A percentile compares a stretch with the other conserved stretches of the same genome.
Evolutionary conservation across 257 asterid genomes (phyloP).

Genomic region (Primulina tabacum): DNA sequence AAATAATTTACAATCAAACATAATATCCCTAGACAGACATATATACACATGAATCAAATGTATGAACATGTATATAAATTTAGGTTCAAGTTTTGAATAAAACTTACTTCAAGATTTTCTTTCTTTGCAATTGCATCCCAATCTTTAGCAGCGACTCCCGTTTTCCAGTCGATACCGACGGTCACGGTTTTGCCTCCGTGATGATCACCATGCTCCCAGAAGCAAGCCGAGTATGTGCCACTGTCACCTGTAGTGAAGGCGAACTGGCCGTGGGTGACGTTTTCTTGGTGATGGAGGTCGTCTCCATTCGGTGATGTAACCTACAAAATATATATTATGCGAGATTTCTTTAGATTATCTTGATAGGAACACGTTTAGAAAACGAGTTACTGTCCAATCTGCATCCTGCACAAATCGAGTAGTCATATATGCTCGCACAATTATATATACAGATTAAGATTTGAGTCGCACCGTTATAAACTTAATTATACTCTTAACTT

Average conservation of each 20-base stretch:
- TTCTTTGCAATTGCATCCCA: slow-evolving; percentile 86
- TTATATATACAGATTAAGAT: too few relatives aligned
- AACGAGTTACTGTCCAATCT: too few relatives aligned
- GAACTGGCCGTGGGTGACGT: slow-evolving; percentile 67
- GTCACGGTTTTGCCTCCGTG: slow-evolving; percentile 43
- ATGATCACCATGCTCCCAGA: slow-evolving; percentile 36
- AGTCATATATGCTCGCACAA: too few relatives aligned
- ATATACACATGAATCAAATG: not conserved
- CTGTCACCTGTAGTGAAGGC: slow-evolving; percentile 75
- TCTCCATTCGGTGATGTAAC: slow-evolving; percentile 80
- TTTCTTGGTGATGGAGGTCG: slow-evolving; percentile 54
- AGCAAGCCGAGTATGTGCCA: slow-evolving; percentile 77
- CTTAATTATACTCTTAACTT: too few relatives aligned
- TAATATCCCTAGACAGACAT: not conserved
- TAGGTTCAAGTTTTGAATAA: too few relatives aligned
- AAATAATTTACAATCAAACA: slow-evolving; percentile 14
- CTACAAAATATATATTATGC: slow-evolving; percentile 28
- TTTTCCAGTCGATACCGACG: slow-evolving; percentile 78
- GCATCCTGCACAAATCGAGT: too few relatives aligned
- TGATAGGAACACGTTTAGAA: too few relatives aligned
- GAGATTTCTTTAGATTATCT: too few relatives aligned
- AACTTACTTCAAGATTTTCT: slow-evolving; percentile 73
- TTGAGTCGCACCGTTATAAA: too few relatives aligned
- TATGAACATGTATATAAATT: not conserved
- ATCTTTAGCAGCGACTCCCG: slow-evolving; percentile 73